phyloP scores from a whole-genome alignment of 192 early-diverging fungal species.

The Lobosporangium transversale region DNA sequence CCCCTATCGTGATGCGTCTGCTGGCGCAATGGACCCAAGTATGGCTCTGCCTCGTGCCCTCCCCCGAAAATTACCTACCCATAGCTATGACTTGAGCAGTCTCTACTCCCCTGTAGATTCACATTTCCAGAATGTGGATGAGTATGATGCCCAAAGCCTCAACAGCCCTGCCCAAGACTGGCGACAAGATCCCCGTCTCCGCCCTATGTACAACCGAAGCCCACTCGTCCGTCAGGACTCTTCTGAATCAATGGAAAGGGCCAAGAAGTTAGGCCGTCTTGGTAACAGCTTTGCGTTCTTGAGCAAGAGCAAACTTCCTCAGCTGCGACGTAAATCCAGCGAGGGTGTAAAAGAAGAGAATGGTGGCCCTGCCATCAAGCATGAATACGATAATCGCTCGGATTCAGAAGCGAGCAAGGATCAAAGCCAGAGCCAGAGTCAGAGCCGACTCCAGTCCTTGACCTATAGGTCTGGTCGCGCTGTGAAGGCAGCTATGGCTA shows the following conservation, averaged over 20 bases:
- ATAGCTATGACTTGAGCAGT: background rate
- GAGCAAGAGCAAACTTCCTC: background rate
- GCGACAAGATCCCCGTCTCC: too few relatives aligned
- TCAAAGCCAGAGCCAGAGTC: too few relatives aligned
- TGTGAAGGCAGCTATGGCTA: background rate
- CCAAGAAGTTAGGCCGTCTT: conserved; percentile 12
- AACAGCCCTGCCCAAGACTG: too few relatives aligned
- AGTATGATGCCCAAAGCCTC: conserved; percentile 1
- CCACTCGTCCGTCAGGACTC: conserved; percentile 15
- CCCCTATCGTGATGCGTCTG: background rate
- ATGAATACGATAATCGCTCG: background rate
- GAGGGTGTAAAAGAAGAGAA: background rate
- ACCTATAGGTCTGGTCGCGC: background rate
- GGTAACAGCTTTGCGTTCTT: conserved; percentile 8
- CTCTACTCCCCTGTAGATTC: too few relatives aligned
- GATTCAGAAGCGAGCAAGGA: background rate
- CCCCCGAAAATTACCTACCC: background rate
- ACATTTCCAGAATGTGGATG: background rate
- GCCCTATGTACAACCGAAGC: background rate
- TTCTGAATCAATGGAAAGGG: background rate
- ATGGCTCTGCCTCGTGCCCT: conserved; percentile 43
- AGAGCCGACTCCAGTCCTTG: background rate
- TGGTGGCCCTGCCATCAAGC: background rate
- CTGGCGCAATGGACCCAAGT: conserved; percentile 22
- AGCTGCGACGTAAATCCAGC: conserved; percentile 11